These are phyloP conservation scores for Lantana camara DNA, from an alignment of 257 asterid genomes.

Conservation along the genomic window DNA sequence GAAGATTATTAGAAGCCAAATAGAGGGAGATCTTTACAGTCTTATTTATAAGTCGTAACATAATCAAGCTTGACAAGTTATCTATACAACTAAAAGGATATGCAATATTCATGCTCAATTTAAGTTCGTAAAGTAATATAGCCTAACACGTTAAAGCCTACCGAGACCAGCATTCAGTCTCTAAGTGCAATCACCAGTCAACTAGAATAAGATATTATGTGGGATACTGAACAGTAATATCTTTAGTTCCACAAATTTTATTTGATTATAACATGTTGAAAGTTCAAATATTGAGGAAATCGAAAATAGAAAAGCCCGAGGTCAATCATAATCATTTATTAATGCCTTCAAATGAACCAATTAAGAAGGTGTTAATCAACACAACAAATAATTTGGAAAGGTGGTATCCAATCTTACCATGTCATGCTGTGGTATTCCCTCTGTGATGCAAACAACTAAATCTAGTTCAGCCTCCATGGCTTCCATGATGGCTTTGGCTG, in stretches of 20 bases:
- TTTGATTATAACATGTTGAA: background rate
- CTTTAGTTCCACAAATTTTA: background rate
- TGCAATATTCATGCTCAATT: constrained; percentile 1
- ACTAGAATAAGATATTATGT: background rate
- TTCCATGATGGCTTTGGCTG: constrained; percentile 90
- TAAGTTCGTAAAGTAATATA: background rate
- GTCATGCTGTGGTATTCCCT: constrained; percentile 96
- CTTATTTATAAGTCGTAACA: background rate
- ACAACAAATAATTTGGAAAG: background rate
- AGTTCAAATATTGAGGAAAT: background rate
- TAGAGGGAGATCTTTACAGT: background rate
- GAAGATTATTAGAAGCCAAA: background rate
- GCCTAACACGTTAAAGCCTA: background rate
- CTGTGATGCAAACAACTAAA: constrained; percentile 87
- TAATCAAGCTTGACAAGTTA: constrained; percentile 4
- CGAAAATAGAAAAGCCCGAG: background rate
- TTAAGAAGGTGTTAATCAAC: background rate
- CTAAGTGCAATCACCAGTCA: background rate
- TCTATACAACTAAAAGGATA: background rate
- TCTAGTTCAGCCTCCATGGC: constrained; percentile 89
- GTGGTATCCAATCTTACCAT: constrained; percentile 56
- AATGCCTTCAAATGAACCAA: background rate
- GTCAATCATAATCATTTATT: background rate
- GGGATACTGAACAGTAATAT: no score
- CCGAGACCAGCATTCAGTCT: constrained; percentile 4